These are phyloP conservation scores for Scleroderma citrinum DNA, from an alignment of 768 basidiomycete species.

Conservation along the genomic window DNA sequence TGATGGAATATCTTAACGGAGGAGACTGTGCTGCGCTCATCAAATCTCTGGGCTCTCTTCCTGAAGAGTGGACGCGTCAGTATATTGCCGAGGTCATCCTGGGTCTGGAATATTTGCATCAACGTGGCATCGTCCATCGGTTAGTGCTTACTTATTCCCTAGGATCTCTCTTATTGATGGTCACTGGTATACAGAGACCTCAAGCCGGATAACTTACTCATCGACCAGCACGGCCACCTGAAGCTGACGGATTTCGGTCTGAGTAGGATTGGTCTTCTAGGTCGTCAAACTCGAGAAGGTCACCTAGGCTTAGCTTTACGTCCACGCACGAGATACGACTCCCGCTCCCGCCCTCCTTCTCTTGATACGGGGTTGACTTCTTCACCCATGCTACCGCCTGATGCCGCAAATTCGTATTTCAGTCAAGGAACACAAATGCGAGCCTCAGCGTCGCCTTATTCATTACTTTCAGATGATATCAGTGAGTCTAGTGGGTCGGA, in stretches of 20 bases:
- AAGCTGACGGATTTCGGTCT: constrained; percentile 98
- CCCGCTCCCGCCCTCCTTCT: constrained; percentile 76
- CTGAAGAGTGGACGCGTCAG: constrained; percentile 95
- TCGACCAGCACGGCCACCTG: constrained; percentile 93
- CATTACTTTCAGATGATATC: constrained; percentile 69
- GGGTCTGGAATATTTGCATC: constrained; percentile 95
- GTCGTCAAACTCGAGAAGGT: constrained; percentile 84
- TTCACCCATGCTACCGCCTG: constrained; percentile 64
- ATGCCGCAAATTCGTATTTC: constrained; percentile 75
- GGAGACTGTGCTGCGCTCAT: constrained; percentile 97
- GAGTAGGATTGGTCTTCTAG: constrained; percentile 94
- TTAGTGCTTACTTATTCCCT: constrained; percentile 32
- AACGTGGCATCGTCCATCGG: constrained; percentile 95
- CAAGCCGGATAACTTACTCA: constrained; percentile 97
- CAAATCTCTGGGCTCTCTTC: constrained; percentile 88
- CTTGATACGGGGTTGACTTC: constrained; percentile 75
- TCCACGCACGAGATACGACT: constrained; percentile 52
- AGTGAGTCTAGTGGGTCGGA: constrained; percentile 84
- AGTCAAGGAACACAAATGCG: constrained; percentile 56
- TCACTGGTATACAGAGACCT: constrained; percentile 61
- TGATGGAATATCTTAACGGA: constrained; percentile 99
- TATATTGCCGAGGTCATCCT: constrained; percentile 96
- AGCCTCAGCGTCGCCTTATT: constrained; percentile 59
- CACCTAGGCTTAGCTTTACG: constrained; percentile 39
- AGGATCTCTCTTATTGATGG: neutral